phyloP scores from a whole-genome alignment of 768 basidiomycete species.

The Hirschioporus abietinus region DNA sequence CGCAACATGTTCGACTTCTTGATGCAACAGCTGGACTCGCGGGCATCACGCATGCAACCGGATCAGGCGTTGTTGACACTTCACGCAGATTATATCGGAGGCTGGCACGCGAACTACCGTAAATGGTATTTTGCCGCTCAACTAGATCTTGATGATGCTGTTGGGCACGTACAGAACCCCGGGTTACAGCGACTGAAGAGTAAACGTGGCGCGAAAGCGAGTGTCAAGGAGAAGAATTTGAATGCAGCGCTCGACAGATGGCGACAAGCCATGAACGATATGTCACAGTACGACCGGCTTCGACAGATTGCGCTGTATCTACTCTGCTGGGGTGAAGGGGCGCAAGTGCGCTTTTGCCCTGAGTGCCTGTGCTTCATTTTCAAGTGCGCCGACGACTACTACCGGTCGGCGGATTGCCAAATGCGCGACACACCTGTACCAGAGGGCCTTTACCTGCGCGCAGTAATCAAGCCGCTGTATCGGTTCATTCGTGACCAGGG shows the following conservation, averaged over 20 bases:
- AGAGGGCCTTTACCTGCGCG: slow-evolving; percentile 89
- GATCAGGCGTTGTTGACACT: slow-evolving; percentile 92
- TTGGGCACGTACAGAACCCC: slow-evolving; percentile 88
- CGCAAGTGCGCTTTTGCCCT: slow-evolving; percentile 93
- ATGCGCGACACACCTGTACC: slow-evolving; percentile 86
- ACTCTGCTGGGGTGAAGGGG: slow-evolving; percentile 97
- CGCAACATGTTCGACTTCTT: slow-evolving; percentile 98
- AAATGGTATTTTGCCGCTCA: slow-evolving; percentile 99
- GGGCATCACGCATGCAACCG: slow-evolving; percentile 95
- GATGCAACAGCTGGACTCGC: slow-evolving; percentile 95
- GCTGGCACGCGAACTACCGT: slow-evolving; percentile 96
- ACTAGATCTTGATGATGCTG: slow-evolving; percentile 95
- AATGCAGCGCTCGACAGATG: slow-evolving; percentile 86
- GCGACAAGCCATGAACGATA: slow-evolving; percentile 97
- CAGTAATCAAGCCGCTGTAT: slow-evolving; percentile 91
- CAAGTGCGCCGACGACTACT: slow-evolving; percentile 99
- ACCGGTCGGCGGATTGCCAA: slow-evolving; percentile 98
- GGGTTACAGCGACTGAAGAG: slow-evolving; percentile 82
- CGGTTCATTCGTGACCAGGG: slow-evolving; percentile 96
- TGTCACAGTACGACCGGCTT: slow-evolving; percentile 96
- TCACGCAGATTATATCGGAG: slow-evolving; percentile 98
- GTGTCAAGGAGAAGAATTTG: slow-evolving; percentile 55
- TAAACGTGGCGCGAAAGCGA: slow-evolving; percentile 51
- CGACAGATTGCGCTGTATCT: slow-evolving; percentile 94
- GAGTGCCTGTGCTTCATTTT: slow-evolving; percentile 99